Evolutionary conservation across 352 stramenopile genomes (phyloP).

Genomic region (Thalassiosira hispida): DNA sequence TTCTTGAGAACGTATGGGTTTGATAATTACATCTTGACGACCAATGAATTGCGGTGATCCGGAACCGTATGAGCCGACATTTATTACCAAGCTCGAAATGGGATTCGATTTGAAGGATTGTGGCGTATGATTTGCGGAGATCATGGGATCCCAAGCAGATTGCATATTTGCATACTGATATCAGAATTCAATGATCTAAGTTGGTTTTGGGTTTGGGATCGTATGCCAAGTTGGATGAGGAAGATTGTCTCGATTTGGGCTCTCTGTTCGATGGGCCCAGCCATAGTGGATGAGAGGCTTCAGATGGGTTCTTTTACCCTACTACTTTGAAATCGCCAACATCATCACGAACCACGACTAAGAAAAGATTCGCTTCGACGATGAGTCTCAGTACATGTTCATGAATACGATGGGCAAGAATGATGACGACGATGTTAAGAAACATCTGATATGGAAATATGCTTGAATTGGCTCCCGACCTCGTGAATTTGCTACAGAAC

Average conservation of each 20-base stretch:
- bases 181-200: constrained; percentile 61
- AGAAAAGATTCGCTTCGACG: constrained; percentile 49
- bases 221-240: constrained; percentile 54
- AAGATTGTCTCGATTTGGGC: constrained; percentile 56
- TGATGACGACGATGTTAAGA: too few species aligned
- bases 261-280: constrained; percentile 56
- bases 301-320: constrained; percentile 59
- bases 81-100: constrained; percentile 62
- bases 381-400: constrained; percentile 58
- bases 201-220: constrained; percentile 58
- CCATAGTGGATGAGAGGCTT: constrained; percentile 51
- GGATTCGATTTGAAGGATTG: constrained; percentile 64
- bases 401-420: constrained; percentile 60
- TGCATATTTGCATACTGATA: constrained; percentile 55
- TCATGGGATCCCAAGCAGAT: constrained; percentile 56
- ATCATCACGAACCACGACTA: constrained; percentile 45
- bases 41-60: constrained; percentile 52
- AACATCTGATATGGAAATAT: constrained; percentile 63
- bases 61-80: constrained; percentile 50
- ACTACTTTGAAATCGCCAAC: constrained; percentile 68
- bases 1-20: constrained; percentile 68
- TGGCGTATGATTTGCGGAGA: constrained; percentile 69
- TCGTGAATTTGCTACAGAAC: too few species aligned
- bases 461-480: constrained; percentile 59
- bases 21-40: constrained; percentile 66